phyloP scores from a whole-genome alignment of 169 alveolate species.

The Plasmodium vinckei region DNA sequence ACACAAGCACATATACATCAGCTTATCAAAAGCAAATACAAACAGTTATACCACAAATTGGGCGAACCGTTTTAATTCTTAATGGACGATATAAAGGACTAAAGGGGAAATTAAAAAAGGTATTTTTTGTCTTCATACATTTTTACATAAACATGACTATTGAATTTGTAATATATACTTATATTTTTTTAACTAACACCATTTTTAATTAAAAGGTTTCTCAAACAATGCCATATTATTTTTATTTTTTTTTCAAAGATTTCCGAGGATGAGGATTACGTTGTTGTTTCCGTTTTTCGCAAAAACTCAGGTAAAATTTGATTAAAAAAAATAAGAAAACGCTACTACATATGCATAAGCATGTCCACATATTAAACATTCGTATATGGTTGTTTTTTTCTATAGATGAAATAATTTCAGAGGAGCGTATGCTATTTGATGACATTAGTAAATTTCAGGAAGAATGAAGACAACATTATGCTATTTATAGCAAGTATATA shows the following conservation, averaged over 20 bases:
- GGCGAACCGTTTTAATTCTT: constrained; percentile 33
- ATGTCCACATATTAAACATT: background rate
- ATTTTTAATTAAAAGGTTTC: too few relatives aligned
- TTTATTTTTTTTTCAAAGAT: constrained; percentile 12
- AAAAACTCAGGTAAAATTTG: constrained; percentile 26
- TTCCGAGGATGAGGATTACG: constrained; percentile 45
- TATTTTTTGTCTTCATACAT: background rate
- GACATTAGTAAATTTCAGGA: constrained; percentile 44
- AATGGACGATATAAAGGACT: constrained; percentile 36
- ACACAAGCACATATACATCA: constrained; percentile 4
- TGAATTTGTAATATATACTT: background rate
- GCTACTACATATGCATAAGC: background rate
- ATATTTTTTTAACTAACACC: background rate
- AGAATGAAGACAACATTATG: background rate
- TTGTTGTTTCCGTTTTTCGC: constrained; percentile 17
- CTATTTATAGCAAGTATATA: too few relatives aligned
- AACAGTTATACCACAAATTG: constrained; percentile 72
- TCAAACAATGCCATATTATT: too few relatives aligned
- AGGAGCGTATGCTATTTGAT: constrained; percentile 38
- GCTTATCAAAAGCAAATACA: constrained; percentile 62
- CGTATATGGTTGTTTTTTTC: background rate
- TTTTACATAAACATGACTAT: background rate
- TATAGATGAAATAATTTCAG: constrained; percentile 31
- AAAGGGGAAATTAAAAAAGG: constrained; percentile 46
- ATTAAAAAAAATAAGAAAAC: background rate